Evolutionary conservation across 176 grass and related monocot genomes (phyloP), one percentile per base, ranked within the genome.

Genomic region (Alloteropsis semialata): DNA sequence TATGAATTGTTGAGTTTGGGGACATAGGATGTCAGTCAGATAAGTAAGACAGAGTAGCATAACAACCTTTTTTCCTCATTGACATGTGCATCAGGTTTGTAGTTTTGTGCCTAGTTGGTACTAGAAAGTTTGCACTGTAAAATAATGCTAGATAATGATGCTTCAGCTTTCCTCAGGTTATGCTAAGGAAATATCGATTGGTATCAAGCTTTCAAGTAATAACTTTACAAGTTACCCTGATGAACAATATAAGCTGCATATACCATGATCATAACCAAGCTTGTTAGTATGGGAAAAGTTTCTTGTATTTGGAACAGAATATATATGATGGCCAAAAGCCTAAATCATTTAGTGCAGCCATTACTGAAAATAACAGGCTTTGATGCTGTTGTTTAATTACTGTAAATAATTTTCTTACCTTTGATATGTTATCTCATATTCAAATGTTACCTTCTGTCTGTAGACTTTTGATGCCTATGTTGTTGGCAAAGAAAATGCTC

Each of bases 391-490:
- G 15, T n/a, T 65, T 65, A 30, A 49, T 50, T 16, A 66, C 8
- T 36, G 19, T 66, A n/a, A 41, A 39, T 80, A 50, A n/a, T n/a
- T n/a, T n/a, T 28, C 37, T 5, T 25, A 39, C 4, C 12, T 48
- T 79, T 73, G 43, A 51, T 83, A 11, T 56, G 42, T 77, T 25
- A 29, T 62, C 44, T 65, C 24, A 33, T 64, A 57, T 51, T 69
- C 2, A 27, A 41, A 38, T 69, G 34, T 34, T 42, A 64, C 29
- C 5, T 51, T 53, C 34, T 55, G 25, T 82, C 19, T 77, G 9
- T 65, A 98, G 96, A 95, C 87, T 50, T 98, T 98, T 78, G 93
- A 98, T 90, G 92, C 85, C 13, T 93, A 95, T 85, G 80, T 98
- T 67, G 87, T 93, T 68, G 96, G 96, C 19, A 98, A 98, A 89